Evolutionary conservation across 768 basidiomycete genomes (phyloP).

Genomic region (Multifurca ochricompacta): DNA sequence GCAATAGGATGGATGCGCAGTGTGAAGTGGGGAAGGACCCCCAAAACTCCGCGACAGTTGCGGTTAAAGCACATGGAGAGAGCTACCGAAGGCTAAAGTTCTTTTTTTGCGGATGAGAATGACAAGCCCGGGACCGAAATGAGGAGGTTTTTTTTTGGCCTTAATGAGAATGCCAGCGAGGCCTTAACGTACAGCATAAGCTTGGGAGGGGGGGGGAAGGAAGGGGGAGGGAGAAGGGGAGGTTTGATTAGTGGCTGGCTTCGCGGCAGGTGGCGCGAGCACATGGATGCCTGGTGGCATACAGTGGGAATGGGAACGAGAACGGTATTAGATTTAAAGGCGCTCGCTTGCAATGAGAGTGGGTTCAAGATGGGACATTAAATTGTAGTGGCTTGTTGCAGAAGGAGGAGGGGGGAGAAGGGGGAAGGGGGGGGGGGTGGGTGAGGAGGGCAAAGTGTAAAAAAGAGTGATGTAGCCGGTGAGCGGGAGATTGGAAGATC

Average conservation of each 20-base stretch:
- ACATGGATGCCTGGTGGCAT: conserved; percentile 20
- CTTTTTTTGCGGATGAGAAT: background rate
- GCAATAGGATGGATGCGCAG: conserved; percentile 13
- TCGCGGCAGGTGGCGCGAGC: conserved; percentile 15
- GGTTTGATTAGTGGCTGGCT: conserved; percentile 14
- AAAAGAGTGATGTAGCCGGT: conserved; percentile 8
- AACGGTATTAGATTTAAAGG: conserved; percentile 8
- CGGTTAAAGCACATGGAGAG: conserved; percentile 5
- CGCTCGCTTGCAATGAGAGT: conserved; percentile 8
- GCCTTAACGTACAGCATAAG: conserved; percentile 9
- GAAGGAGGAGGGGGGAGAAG: no score
- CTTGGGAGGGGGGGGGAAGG: conserved; percentile 4
- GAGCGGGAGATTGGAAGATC: conserved; percentile 13
- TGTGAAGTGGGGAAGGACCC: conserved; percentile 11
- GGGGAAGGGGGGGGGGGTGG: no score
- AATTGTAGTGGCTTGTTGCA: conserved; percentile 3
- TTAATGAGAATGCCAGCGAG: conserved; percentile 1
- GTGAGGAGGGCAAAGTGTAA: background rate
- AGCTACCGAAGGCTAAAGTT: conserved; percentile 1
- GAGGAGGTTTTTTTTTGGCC: background rate
- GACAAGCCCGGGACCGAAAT: conserved; percentile 6
- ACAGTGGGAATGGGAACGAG: conserved; percentile 19
- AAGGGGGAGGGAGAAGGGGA: no score
- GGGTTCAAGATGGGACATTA: conserved; percentile 5
- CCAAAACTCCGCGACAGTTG: conserved; percentile 19